Evolutionary conservation across 1,284 basidiomycete genomes (phyloP), one percentile per base, ranked within the genome.

Genomic region (Ustilago trichophora): DNA sequence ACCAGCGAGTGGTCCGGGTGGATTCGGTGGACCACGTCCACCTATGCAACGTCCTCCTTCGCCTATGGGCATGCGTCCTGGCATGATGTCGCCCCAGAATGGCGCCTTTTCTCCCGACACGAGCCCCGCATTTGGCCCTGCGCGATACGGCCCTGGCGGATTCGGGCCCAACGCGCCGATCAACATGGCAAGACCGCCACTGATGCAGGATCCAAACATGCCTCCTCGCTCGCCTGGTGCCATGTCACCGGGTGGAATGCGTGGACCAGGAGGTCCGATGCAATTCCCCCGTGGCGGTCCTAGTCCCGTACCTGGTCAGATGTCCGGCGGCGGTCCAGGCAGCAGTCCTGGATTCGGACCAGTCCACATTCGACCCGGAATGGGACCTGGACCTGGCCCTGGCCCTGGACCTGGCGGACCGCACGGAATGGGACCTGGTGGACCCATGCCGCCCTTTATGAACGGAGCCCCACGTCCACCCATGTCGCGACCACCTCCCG

Each of bases 201-300:
- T 69, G 55, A 69, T 69, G 66, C 47, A 40, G 12, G 66, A 59
- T 40, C 60, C 66, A 4, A 56, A 64, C 52, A 59, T 69, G 60
- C 60, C 60, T 6, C 60, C 56, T 34, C 54, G 56, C 32, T 58
- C 65, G 43, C 53, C 58, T 8, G 53, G 57, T 4, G 48, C 35
- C 27, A 49, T 49, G 47, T 24, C 38, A 18, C 27, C 41, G 10
- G 29, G 41, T 31, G 60, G 40, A 16, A 56, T 57, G 60, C 48
- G 36, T 15, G 53, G 44, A 11, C 48, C 59, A 6, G 52, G 52
- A 9, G 43, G 48, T n/a, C 43, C 57, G 9, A 46, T 52, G 50
- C 50, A 32, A 4, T 58, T 63, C 51, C 56, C 56, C n/a, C 38
- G 56, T n/a, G 56, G 56, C n/a, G 65, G 53, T 6, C 51, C 66